Evolutionary conservation across 139 green algal species (phyloP).

Genomic region (Chlorella ohadii): DNA sequence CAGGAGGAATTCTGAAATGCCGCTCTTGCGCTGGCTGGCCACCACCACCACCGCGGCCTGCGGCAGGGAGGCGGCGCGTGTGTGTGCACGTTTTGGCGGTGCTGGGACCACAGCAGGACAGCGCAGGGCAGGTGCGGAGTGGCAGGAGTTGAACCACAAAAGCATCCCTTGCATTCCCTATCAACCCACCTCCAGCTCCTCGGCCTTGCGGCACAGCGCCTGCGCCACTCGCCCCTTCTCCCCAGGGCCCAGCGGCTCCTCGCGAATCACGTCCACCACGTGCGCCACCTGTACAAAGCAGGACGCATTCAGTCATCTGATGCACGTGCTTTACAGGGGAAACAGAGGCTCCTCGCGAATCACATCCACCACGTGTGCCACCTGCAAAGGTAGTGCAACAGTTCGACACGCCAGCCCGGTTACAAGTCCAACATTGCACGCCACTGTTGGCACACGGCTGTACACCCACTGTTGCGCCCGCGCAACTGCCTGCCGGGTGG

Average conservation of each 20-base stretch:
- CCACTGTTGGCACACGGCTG: no score
- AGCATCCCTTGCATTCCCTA: no score
- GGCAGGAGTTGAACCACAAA: no score
- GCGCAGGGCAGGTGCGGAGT: no score
- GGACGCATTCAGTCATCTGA: no score
- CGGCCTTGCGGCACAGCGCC: conserved; percentile 32
- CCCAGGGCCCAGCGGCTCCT: conserved; percentile 10
- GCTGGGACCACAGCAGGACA: no score
- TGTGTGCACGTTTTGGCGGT: no score
- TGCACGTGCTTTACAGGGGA: conserved; percentile 14
- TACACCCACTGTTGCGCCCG: no score
- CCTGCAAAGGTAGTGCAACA: not conserved
- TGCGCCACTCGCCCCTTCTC: conserved; percentile 34
- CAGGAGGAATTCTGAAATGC: conserved; percentile 31
- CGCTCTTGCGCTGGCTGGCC: conserved; percentile 27
- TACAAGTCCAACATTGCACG: no score
- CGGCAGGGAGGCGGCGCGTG: no score
- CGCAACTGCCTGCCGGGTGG: no score
- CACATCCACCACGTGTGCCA: conserved; percentile 8
- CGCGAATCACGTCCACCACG: conserved; percentile 20
- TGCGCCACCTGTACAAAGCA: conserved; percentile 4
- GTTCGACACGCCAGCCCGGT: no score
- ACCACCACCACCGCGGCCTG: conserved; percentile 24
- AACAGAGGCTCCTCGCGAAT: conserved; percentile 15
- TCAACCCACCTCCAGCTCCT: conserved; percentile 6